phyloP scores from a whole-genome alignment of 2,329 filamentous ascomycete genomes.

The Penicillium sp. region DNA sequence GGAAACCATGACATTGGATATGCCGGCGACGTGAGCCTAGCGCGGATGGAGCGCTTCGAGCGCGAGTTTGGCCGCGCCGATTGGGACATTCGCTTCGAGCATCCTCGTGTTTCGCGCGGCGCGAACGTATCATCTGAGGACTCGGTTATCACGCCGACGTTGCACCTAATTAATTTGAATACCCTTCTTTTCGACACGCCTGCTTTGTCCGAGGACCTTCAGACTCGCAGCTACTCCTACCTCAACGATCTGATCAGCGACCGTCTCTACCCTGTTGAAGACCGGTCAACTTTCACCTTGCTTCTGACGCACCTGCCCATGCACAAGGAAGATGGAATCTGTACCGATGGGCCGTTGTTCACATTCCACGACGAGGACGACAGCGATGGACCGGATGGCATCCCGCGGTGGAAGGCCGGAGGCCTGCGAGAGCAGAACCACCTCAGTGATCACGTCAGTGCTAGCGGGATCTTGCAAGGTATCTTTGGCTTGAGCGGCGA shows the following conservation, averaged over 20 bases:
- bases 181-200: constrained; percentile 92
- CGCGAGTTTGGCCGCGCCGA: constrained; percentile 82
- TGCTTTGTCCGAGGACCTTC: constrained; percentile 65
- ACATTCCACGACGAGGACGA: constrained; percentile 70
- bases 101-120: constrained; percentile 42
- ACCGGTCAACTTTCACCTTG: constrained; percentile 72
- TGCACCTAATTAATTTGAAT: constrained; percentile 86
- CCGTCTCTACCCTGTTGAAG: constrained; percentile 60
- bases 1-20: constrained; percentile 98
- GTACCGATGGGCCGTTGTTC: constrained; percentile 82
- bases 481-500: constrained; percentile 77
- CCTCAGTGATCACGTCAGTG: constrained; percentile 70
- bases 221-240: constrained; percentile 76
- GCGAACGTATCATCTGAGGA: neutral
- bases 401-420: constrained; percentile 40
- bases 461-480: constrained; percentile 74
- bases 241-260: constrained; percentile 61
- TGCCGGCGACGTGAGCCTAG: constrained; percentile 81
- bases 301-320: constrained; percentile 91
- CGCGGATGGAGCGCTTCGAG: constrained; percentile 79
- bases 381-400: constrained; percentile 57
- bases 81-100: constrained; percentile 80
- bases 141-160: constrained; percentile 53
- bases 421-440: constrained; percentile 85
- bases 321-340: constrained; percentile 79